Conservation (phyloP, 164 flowering plant genomes). For the Chloranthus sessilifolius region DNA sequence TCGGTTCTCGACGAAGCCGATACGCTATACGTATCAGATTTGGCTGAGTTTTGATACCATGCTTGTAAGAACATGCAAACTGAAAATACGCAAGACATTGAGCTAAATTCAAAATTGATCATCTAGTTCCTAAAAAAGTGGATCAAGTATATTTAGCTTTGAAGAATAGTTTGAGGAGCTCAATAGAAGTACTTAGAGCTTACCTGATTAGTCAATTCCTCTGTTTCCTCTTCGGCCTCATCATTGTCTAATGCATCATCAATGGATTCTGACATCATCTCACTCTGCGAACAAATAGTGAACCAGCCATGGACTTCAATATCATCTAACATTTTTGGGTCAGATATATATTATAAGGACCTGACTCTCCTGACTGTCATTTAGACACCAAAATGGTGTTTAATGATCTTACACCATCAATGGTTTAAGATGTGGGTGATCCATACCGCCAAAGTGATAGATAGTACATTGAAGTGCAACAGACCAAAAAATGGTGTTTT, state of each 20-base stretch:
- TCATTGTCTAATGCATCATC: constrained; percentile 90
- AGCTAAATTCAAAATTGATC: neutral
- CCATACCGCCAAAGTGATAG: too few relatives aligned
- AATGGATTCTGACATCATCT: constrained; percentile 97
- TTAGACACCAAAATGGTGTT: too few relatives aligned
- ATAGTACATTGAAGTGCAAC: too few relatives aligned
- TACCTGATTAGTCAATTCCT: constrained; percentile 94
- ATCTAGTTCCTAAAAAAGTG: neutral
- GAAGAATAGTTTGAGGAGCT: neutral
- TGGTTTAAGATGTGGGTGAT: too few relatives aligned
- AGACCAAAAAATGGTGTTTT: too few relatives aligned
- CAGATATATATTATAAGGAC: neutral
- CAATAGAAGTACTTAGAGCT: constrained; percentile 4
- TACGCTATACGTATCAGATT: too few relatives aligned
- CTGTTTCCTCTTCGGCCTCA: constrained; percentile 96
- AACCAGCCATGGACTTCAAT: neutral
- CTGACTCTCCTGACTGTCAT: too few relatives aligned
- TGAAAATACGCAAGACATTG: neutral
- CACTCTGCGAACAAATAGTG: constrained; percentile 50
- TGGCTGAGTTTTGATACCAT: too few relatives aligned
- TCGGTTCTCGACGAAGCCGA: too few relatives aligned
- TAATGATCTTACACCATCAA: too few relatives aligned
- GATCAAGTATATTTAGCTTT: neutral
- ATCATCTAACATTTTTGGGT: neutral
- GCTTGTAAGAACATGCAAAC: too few relatives aligned